These are phyloP conservation scores for Wickerhamiella bombiphila DNA, from an alignment of 805 yeast genomes.

Conservation along the genomic window DNA sequence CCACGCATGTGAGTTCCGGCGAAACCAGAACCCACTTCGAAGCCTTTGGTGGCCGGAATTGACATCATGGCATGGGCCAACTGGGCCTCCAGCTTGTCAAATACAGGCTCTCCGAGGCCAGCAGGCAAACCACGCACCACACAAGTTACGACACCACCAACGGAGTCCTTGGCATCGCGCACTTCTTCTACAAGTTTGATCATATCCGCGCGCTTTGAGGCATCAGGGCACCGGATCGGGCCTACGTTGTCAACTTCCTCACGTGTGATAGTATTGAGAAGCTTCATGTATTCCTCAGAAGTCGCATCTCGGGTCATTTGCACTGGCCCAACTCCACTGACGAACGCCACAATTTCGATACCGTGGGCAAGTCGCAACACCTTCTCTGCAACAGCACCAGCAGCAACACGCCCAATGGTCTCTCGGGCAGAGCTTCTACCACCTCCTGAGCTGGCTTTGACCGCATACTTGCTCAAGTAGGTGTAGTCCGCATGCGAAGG, in stretches of 20 bases:
- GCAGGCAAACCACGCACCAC: slow-evolving; percentile 86
- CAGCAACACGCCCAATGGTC: slow-evolving; percentile 97
- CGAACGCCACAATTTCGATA: slow-evolving; percentile 94
- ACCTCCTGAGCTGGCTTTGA: slow-evolving; percentile 91
- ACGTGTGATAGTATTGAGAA: slow-evolving; percentile 66
- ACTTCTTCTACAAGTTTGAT: slow-evolving; percentile 72
- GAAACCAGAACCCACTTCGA: slow-evolving; percentile 95
- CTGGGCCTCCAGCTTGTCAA: slow-evolving; percentile 89
- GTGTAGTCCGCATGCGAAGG: slow-evolving; percentile 98
- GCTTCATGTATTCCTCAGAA: slow-evolving; percentile 46
- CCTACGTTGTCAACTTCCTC: slow-evolving; percentile 77
- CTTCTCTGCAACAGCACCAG: slow-evolving; percentile 96
- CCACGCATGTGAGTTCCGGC: slow-evolving; percentile 83
- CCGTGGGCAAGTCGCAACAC: slow-evolving; percentile 57
- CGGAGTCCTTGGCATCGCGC: slow-evolving; percentile 78
- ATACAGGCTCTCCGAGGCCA: slow-evolving; percentile 97
- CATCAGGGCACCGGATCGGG: slow-evolving; percentile 89
- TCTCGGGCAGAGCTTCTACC: slow-evolving; percentile 96
- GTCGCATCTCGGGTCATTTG: slow-evolving; percentile 61
- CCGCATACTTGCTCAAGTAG: slow-evolving; percentile 76
- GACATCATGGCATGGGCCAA: slow-evolving; percentile 97
- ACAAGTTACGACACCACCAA: slow-evolving; percentile 97
- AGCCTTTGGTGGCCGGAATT: slow-evolving; percentile 95
- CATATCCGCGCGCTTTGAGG: slow-evolving; percentile 58
- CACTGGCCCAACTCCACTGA: slow-evolving; percentile 75